Percentiles rank a stretch among this genome's conserved stretches.
Conservation (phyloP, 1,284 basidiomycete genomes). For the Leccinum pachyderme region DNA sequence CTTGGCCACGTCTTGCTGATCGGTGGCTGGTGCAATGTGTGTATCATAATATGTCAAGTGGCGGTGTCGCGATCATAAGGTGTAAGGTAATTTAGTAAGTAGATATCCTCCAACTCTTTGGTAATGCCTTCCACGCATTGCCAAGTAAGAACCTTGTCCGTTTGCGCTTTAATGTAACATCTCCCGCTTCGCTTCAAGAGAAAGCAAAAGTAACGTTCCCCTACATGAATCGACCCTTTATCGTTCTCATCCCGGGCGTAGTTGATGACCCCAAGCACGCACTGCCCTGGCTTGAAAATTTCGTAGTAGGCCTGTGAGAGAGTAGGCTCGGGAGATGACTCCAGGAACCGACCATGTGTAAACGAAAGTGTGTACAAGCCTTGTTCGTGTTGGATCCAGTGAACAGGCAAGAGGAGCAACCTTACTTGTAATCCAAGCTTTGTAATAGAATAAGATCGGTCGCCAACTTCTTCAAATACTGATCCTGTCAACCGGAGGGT, state of each 20-base stretch:
- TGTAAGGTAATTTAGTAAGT: slow-evolving; percentile 7
- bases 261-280: slow-evolving; percentile 18
- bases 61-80: slow-evolving; percentile 9
- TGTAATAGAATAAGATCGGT: slow-evolving; percentile 17
- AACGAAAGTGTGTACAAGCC: slow-evolving; percentile 14
- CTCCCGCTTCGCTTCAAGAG: slow-evolving; percentile 9
- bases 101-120: slow-evolving; percentile 12
- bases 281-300: slow-evolving; percentile 16
- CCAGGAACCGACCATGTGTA: slow-evolving; percentile 8
- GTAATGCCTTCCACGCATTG: slow-evolving; percentile 6
- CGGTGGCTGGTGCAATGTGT: too few species aligned
- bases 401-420: slow-evolving; percentile 11
- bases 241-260: slow-evolving; percentile 11
- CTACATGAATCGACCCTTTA: slow-evolving; percentile 7
- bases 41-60: not conserved
- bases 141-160: slow-evolving; percentile 16
- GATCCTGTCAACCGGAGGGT: slow-evolving; percentile 13
- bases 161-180: slow-evolving; percentile 16
- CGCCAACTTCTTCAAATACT: slow-evolving; percentile 17
- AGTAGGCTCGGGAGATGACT: slow-evolving; percentile 6
- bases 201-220: slow-evolving; percentile 14
- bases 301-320: slow-evolving; percentile 18
- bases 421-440: slow-evolving; percentile 17
- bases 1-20: too few species aligned
- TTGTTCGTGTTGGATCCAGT: slow-evolving; percentile 5